These are phyloP conservation scores for Puccinia hordei DNA, from an alignment of 1,284 basidiomycete species.

Conservation along the genomic window DNA sequence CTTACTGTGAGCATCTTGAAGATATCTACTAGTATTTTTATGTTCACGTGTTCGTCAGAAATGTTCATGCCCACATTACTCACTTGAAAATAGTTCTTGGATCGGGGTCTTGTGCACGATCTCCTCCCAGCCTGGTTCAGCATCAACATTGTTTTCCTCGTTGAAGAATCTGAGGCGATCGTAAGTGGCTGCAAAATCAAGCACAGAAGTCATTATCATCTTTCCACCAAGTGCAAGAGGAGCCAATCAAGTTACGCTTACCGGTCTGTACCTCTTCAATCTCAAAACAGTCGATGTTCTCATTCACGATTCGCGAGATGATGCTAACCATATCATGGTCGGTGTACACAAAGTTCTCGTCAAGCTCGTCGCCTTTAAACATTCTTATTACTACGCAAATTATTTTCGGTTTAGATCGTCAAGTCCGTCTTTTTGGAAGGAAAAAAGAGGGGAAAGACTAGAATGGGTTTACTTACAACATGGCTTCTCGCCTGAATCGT, in stretches of 20 bases:
- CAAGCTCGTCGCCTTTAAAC: not conserved
- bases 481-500: no score
- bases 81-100: conserved; percentile 26
- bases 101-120: conserved; percentile 33
- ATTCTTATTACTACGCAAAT: conserved; percentile 11
- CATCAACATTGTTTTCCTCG: not conserved
- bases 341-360: conserved; percentile 22
- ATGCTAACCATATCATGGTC: conserved; percentile 11
- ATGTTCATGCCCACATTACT: not conserved
- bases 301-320: conserved; percentile 7
- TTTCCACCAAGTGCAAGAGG: not conserved
- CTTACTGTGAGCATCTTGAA: not conserved
- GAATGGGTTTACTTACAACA: no score
- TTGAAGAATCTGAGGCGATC: not conserved
- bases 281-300: conserved; percentile 25
- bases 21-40: not conserved
- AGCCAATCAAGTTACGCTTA: not conserved
- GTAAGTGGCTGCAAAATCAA: not conserved
- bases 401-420: not conserved
- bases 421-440: no score
- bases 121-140: not conserved
- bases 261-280: conserved; percentile 30
- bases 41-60: not conserved
- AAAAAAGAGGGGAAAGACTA: no score
- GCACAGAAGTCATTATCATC: not conserved